phyloP scores from a whole-genome alignment of 2,329 filamentous ascomycete species.

The Fonsecaea monophora region DNA sequence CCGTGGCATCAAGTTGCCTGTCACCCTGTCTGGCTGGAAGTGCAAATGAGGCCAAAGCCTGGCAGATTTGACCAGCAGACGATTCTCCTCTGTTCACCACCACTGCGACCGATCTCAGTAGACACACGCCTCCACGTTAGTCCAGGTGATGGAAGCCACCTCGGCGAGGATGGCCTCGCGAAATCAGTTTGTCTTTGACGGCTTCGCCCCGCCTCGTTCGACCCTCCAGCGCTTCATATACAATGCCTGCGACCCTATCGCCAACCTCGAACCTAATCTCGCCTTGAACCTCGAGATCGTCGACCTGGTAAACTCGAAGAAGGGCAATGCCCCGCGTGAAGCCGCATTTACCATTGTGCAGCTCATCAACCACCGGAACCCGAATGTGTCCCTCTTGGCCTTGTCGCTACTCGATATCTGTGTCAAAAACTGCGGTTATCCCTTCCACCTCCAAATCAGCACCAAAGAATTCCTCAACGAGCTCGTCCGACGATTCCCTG shows the following conservation, averaged over 20 bases:
- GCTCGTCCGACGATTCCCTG: conserved; percentile 92
- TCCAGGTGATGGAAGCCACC: conserved; percentile 76
- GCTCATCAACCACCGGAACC: conserved; percentile 95
- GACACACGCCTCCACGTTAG: not conserved
- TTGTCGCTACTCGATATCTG: conserved; percentile 88
- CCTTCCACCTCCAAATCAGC: conserved; percentile 97
- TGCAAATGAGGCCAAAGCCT: not conserved
- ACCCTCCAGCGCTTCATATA: conserved; percentile 95
- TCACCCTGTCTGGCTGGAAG: not conserved
- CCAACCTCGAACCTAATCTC: conserved; percentile 97
- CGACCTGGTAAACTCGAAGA: conserved; percentile 96
- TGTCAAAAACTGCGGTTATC: conserved; percentile 99
- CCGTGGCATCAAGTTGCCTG: too few relatives aligned
- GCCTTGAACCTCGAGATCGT: conserved; percentile 95
- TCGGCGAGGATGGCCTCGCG: conserved; percentile 93
- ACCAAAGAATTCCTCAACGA: conserved; percentile 99
- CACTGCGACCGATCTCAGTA: not conserved
- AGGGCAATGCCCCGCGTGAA: conserved; percentile 93
- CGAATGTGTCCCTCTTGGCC: conserved; percentile 89
- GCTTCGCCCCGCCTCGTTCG: conserved; percentile 78
- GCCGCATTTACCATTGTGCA: conserved; percentile 90
- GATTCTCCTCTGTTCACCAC: not conserved
- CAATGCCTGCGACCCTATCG: conserved; percentile 86
- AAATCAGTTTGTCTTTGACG: conserved; percentile 92
- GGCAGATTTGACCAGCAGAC: not conserved